Conservation (phyloP, 2,329 filamentous ascomycete species). For the Ascochyta rabiei region DNA sequence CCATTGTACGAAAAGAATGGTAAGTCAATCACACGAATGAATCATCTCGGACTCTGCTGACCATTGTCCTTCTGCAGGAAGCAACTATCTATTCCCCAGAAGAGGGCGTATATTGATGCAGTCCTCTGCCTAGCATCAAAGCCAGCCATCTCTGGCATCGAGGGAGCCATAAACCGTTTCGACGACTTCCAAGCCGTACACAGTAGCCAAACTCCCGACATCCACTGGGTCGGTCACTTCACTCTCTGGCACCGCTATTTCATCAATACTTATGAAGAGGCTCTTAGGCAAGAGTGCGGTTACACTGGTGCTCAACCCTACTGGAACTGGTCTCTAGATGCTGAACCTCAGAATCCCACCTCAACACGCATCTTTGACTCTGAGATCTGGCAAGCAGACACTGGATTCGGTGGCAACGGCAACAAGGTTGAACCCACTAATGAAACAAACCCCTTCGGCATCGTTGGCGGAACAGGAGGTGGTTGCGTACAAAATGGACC, state of each 20-base stretch:
- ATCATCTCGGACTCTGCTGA: conserved; percentile 1
- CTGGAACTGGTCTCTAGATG: conserved; percentile 38
- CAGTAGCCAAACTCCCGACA: conserved; percentile 24
- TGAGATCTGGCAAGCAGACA: conserved; percentile 25
- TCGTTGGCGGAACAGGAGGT: conserved; percentile 38
- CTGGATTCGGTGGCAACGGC: conserved; percentile 47
- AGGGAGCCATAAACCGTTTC: conserved; percentile 26
- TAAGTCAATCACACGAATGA: background rate
- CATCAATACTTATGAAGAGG: conserved; percentile 29
- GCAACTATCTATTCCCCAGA: conserved; percentile 23
- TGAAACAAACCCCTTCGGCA: conserved; percentile 32
- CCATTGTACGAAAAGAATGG: conserved; percentile 22
- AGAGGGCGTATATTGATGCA: conserved; percentile 31
- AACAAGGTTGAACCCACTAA: conserved; percentile 31
- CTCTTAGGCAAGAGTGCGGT: conserved; percentile 31
- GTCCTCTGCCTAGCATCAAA: conserved; percentile 31
- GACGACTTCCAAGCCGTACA: conserved; percentile 35
- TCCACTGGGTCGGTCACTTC: conserved; percentile 30
- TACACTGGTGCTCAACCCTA: conserved; percentile 34
- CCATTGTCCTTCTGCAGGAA: conserved; percentile 18
- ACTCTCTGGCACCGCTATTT: conserved; percentile 34
- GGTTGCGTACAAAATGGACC: conserved; percentile 43
- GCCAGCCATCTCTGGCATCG: conserved; percentile 23
- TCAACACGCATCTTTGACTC: conserved; percentile 24
- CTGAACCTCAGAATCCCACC: conserved; percentile 19